Evolutionary conservation across 352 stramenopile species (phyloP).

Genomic region (Blastocystis hominis): DNA sequence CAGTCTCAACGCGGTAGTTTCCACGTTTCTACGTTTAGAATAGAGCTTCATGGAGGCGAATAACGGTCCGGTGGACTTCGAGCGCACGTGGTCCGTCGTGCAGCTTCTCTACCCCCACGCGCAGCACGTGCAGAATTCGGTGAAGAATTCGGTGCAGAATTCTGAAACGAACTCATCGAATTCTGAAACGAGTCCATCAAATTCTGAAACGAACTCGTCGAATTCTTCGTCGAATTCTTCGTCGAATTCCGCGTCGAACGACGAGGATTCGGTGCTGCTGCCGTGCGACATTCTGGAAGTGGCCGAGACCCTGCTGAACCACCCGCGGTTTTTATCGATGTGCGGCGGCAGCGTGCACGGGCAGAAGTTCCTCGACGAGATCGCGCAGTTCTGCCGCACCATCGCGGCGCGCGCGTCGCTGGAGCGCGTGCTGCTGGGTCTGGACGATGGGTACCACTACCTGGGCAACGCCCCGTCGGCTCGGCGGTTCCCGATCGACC

Average conservation of each 20-base stretch:
- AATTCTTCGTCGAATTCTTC: neutral
- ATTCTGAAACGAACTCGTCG: too few relatives aligned
- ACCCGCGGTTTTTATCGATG: slow-evolving; percentile 71
- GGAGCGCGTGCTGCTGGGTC: neutral
- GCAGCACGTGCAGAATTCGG: too few relatives aligned
- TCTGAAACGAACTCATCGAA: too few relatives aligned
- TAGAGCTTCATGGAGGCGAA: slow-evolving; percentile 69
- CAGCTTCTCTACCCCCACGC: slow-evolving; percentile 70
- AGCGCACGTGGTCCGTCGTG: slow-evolving; percentile 80
- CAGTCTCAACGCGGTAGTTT: slow-evolving; percentile 79
- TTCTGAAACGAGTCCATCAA: too few relatives aligned
- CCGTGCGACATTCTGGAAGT: slow-evolving; percentile 74
- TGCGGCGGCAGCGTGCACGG: slow-evolving; percentile 67
- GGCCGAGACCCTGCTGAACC: slow-evolving; percentile 74
- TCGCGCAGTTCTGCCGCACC: slow-evolving; percentile 71
- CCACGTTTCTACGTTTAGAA: neutral
- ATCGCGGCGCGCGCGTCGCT: slow-evolving; percentile 2
- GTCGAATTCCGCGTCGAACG: neutral
- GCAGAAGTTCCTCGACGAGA: slow-evolving; percentile 77
- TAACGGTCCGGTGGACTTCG: slow-evolving; percentile 88
- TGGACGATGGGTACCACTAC: slow-evolving; percentile 46
- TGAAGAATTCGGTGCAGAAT: too few relatives aligned
- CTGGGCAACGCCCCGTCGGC: neutral
- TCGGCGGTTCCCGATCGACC: neutral
- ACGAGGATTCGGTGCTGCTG: slow-evolving; percentile 65